Conservation (phyloP, 1,284 basidiomycete species). For the Cryptococcus depauperatus region DNA sequence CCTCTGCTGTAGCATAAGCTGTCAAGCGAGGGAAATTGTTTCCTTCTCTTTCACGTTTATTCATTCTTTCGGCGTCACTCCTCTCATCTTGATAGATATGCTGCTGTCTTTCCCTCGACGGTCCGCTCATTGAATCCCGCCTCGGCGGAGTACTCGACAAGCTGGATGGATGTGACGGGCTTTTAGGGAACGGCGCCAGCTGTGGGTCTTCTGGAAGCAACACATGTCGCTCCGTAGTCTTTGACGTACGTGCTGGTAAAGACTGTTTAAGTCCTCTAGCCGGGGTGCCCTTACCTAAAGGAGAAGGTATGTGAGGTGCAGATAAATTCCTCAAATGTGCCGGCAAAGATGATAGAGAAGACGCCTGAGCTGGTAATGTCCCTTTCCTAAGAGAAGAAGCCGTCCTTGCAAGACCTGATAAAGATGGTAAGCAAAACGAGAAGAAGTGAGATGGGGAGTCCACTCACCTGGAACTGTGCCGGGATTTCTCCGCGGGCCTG, state of each 20-base stretch:
- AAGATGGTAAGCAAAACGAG: not conserved
- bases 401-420: conserved; percentile 39
- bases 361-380: too few relatives aligned
- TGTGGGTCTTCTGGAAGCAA: conserved; percentile 84
- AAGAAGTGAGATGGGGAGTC: conserved; percentile 1
- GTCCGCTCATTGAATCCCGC: not conserved
- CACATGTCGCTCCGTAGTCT: conserved; percentile 86
- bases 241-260: conserved; percentile 66
- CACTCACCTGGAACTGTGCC: conserved; percentile 37
- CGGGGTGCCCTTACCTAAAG: conserved; percentile 43
- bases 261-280: conserved; percentile 34
- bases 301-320: conserved; percentile 40
- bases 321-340: conserved; percentile 40
- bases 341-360: conserved; percentile 33
- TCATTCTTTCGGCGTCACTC: conserved; percentile 48
- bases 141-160: conserved; percentile 13
- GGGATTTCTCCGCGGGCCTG: conserved; percentile 31
- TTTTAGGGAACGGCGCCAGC: conserved; percentile 60
- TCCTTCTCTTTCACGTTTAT: conserved; percentile 62
- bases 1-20: conserved; percentile 78
- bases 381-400: conserved; percentile 41
- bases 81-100: conserved; percentile 28
- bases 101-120: not conserved
- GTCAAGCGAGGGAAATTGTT: conserved; percentile 70
- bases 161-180: conserved; percentile 20